A percentile compares a stretch with the other conserved stretches of the same genome.
Evolutionary conservation across 176 grass and related monocot species (phyloP).

Genomic region (Musa schizocarpa): DNA sequence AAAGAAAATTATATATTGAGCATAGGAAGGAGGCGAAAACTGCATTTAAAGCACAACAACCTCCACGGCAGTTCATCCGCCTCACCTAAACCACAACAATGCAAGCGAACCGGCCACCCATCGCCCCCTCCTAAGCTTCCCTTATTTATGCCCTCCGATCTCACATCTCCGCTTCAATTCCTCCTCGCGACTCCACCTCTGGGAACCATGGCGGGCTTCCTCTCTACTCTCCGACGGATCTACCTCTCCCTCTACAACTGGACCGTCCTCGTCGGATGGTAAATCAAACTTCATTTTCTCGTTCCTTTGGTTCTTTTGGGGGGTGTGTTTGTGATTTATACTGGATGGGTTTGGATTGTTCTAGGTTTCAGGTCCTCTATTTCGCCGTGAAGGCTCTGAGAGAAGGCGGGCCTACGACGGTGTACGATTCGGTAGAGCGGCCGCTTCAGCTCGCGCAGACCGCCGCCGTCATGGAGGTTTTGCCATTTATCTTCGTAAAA

Average conservation of each 20-base stretch:
- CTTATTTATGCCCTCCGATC: background rate
- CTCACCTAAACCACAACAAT: too few relatives aligned
- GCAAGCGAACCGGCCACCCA: too few relatives aligned
- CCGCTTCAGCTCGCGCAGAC: constrained; percentile 58
- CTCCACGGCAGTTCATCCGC: too few relatives aligned
- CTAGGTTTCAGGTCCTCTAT: constrained; percentile 52
- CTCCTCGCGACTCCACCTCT: background rate
- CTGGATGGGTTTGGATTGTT: background rate
- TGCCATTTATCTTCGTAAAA: background rate
- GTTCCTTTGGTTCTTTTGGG: background rate
- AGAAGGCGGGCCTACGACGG: constrained; percentile 25
- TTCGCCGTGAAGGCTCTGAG: constrained; percentile 29
- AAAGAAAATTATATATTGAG: too few relatives aligned
- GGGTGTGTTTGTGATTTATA: background rate
- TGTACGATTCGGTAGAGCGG: constrained; percentile 47
- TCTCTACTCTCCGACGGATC: constrained; percentile 33
- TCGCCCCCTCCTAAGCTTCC: constrained; percentile 2
- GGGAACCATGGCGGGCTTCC: constrained; percentile 25
- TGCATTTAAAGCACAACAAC: too few relatives aligned
- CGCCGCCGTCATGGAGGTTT: constrained; percentile 53
- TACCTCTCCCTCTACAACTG: constrained; percentile 57
- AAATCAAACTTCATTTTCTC: background rate
- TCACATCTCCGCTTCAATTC: background rate
- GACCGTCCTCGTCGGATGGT: constrained; percentile 52
- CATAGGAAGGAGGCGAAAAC: too few relatives aligned